Base-by-base conservation (phyloP, 2,329 filamentous ascomycete genomes). In the Stagonosporopsis chrysanthemi region DNA sequence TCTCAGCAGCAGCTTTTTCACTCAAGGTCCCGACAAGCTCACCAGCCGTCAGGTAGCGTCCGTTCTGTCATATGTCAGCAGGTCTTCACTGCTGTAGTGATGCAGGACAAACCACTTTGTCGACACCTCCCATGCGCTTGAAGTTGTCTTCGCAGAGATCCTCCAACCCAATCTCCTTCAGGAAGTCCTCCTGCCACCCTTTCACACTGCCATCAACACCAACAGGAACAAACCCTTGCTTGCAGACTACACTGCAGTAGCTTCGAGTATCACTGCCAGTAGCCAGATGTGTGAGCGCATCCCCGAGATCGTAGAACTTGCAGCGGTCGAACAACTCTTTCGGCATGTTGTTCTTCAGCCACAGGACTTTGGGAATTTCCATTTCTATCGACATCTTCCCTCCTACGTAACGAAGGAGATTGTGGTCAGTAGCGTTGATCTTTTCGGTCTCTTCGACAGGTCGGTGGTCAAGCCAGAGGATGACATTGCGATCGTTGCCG, bases 341-440 rank as follows among this genome's bases (percentile, higher is more conserved):
- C 2, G 95, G 90, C 95, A 99, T 98, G 79, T 98, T 86, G 78
- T 97, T 97, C 84, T 98, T 98, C 73, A 99, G 84, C 95, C 95
- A 99, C 56, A 98, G 83, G 1, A 97, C 91, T 80, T 99, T 99
- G 63, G 95, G 95, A 53, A 99, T 96, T 77, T 99, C 95, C 95
- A 99, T 99, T 82, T 99, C 95, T 64, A 97, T 94, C 75, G 92
- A 97, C 95, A 99, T 99, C 75, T 90, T 94, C 62, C 95, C 95
- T 67, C 95, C 95, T 17, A 99, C 95, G 74, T 99, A 99, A 71
- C 92, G 90, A 57, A 99, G 86, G 51, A 99, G 83, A 77, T 96
- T 95, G 82, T 99, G 95, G 50, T 88, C 84, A 2, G 95, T 98
- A 52, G 87, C 87, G 77, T 99, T 99, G 81, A 99, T 96, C 79